Evolutionary conservation across 768 basidiomycete species (phyloP).

Genomic region (Agaricus subrufescens): DNA sequence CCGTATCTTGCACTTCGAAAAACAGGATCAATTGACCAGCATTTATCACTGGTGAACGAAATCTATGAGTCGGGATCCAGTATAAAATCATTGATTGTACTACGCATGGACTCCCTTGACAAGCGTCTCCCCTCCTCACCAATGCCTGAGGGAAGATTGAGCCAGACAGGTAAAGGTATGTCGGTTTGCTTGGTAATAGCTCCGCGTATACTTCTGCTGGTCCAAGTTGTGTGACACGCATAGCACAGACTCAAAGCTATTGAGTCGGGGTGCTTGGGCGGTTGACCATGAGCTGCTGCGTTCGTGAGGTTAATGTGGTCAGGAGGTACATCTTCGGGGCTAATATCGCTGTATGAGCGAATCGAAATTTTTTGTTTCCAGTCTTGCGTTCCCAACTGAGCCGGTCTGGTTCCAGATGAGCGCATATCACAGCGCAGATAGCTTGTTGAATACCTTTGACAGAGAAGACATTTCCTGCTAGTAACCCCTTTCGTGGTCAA

Average conservation of each 20-base stretch:
- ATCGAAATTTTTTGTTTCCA: conserved; percentile 79
- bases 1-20: too few relatives aligned
- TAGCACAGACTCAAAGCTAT: conserved; percentile 52
- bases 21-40: too few relatives aligned
- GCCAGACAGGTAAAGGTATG: conserved; percentile 36
- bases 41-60: too few relatives aligned
- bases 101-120: neutral
- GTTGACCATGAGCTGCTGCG: conserved; percentile 11
- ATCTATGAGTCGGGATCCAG: neutral
- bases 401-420: conserved; percentile 39
- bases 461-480: conserved; percentile 50
- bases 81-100: neutral
- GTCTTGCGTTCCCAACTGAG: conserved; percentile 57
- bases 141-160: conserved; percentile 7
- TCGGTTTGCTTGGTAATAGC: conserved; percentile 13
- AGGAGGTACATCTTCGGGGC: conserved; percentile 19
- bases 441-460: conserved; percentile 48
- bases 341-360: conserved; percentile 39
- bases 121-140: neutral
- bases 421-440: neutral
- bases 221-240: conserved; percentile 56
- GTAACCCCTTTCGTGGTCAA: conserved; percentile 60
- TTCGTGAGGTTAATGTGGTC: conserved; percentile 20
- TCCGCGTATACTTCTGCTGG: conserved; percentile 49
- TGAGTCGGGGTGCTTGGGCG: conserved; percentile 18